Percentiles rank a stretch among this genome's conserved stretches.
phyloP scores from a whole-genome alignment of 2,329 filamentous ascomycete species.

The Raffaelea albimanens region DNA sequence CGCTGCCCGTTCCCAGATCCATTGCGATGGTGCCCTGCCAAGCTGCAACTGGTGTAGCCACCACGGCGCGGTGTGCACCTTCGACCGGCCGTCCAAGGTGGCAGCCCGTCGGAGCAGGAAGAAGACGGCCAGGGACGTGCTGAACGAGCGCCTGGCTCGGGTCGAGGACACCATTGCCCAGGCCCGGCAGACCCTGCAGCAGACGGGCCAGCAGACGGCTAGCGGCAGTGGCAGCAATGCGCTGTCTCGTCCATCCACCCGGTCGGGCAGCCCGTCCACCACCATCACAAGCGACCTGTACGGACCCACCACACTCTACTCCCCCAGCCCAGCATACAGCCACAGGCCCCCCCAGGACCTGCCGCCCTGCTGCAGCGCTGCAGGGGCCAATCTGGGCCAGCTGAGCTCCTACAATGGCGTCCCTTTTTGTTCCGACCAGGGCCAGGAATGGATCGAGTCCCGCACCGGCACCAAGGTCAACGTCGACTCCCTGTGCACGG shows the following conservation, averaged over 20 bases:
- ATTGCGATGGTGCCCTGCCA: background rate
- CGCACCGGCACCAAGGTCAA: constrained; percentile 27
- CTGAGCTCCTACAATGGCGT: constrained; percentile 37
- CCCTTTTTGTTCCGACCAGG: constrained; percentile 37
- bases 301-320: no score
- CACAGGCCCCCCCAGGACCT: no score
- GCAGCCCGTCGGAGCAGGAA: background rate
- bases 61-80: background rate
- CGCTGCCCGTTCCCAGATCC: background rate
- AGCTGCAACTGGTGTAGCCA: constrained; percentile 2
- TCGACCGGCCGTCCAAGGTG: background rate
- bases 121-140: background rate
- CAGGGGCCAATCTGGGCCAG: constrained; percentile 34
- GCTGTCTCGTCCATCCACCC: background rate
- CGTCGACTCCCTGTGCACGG: constrained; percentile 15
- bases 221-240: no score
- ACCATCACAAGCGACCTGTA: background rate
- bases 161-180: background rate
- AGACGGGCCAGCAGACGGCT: background rate
- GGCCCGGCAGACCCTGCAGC: background rate
- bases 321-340: no score
- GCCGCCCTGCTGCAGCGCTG: constrained; percentile 25
- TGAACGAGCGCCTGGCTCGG: background rate
- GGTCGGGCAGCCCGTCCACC: background rate
- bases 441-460: constrained; percentile 36